Conservation (phyloP, 805 yeast species). For the Pichia exigua region DNA sequence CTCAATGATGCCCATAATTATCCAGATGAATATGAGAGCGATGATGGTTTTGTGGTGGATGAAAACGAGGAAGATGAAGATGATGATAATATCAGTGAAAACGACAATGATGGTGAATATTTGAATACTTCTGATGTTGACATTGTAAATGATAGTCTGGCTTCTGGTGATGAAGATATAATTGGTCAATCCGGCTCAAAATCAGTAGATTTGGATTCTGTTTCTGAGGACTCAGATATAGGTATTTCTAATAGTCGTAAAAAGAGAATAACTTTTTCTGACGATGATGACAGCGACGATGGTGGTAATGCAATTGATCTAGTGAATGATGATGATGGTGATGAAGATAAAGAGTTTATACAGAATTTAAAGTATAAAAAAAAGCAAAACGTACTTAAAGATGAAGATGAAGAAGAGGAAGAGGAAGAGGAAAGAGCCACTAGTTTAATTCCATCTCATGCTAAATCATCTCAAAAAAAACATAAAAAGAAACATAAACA, state of each 20-base stretch:
- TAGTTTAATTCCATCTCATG: not conserved
- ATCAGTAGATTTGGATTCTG: not conserved
- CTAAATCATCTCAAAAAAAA: not conserved
- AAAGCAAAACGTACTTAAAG: not conserved
- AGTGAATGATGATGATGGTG: not conserved
- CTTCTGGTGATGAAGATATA: slow-evolving; percentile 11
- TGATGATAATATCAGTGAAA: not conserved
- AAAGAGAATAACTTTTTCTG: not conserved
- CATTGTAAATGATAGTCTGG: slow-evolving; percentile 1
- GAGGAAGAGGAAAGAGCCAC: not conserved
- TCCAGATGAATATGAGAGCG: slow-evolving; percentile 8
- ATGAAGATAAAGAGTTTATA: slow-evolving; percentile 3
- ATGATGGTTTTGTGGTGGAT: slow-evolving; percentile 13
- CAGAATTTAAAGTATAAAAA: not conserved
- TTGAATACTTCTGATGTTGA: slow-evolving; percentile 8
- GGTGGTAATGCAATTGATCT: not conserved
- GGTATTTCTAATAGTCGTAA: not conserved
- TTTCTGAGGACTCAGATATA: not conserved
- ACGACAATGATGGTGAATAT: not conserved
- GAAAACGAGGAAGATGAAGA: slow-evolving; percentile 10
- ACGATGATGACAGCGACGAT: not conserved
- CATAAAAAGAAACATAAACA: slow-evolving; percentile 1
- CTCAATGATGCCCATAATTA: slow-evolving; percentile 1
- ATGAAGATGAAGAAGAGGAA: slow-evolving; percentile 6
- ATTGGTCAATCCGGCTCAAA: not conserved